Evolutionary conservation across 2,329 filamentous ascomycete species (phyloP).

Genomic region (Dactylellina parvicollis): DNA sequence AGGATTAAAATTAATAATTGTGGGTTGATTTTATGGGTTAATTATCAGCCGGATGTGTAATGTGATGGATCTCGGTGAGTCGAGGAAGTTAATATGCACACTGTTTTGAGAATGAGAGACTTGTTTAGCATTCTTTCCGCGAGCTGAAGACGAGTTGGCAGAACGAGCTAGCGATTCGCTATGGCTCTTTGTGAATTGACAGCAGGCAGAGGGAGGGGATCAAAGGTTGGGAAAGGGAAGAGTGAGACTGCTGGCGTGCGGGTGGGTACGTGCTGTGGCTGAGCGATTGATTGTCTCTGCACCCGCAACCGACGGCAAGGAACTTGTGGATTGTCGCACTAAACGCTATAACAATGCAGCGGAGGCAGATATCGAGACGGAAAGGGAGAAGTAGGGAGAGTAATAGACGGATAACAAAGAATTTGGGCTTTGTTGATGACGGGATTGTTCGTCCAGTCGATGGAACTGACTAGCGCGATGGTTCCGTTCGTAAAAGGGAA

Average conservation of each 20-base stretch:
- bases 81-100: constrained; percentile 31
- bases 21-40: constrained; percentile 4
- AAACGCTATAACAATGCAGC: not conserved
- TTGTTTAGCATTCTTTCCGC: constrained; percentile 43
- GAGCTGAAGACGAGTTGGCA: not conserved
- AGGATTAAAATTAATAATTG: constrained; percentile 25
- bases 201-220: not conserved
- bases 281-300: not conserved
- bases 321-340: not conserved
- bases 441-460: not conserved
- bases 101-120: constrained; percentile 18
- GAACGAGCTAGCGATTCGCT: not conserved
- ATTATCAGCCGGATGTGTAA: not conserved
- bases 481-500: not conserved
- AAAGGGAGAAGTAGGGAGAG: not conserved
- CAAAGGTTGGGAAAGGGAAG: not conserved
- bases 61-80: constrained; percentile 12
- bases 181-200: not conserved
- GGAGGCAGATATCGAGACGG: not conserved
- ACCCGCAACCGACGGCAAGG: not conserved
- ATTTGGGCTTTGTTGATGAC: not conserved
- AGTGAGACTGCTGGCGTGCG: not conserved
- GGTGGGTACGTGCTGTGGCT: constrained; percentile 2
- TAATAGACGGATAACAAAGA: not conserved
- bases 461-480: not conserved